Base-by-base conservation (phyloP, 2,329 filamentous ascomycete genomes). In the Mycosphaerella sp. region DNA sequence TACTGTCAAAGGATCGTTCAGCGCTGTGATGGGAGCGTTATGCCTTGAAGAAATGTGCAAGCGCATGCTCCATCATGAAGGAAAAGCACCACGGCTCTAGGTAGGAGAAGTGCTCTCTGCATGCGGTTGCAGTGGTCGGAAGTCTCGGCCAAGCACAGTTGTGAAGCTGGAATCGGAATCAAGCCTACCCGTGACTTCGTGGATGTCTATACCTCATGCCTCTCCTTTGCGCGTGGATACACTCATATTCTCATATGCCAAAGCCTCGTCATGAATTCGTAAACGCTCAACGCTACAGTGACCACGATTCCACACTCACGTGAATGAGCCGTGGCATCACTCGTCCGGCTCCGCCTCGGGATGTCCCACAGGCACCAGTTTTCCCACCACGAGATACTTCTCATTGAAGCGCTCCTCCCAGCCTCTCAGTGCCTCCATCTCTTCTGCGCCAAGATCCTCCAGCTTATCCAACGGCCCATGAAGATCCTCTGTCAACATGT, bases 321-420 rank as follows among this genome's bases (percentile, higher is more conserved):
- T 39, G 23, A 29, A 38, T n/a, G 39, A 36, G 23, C 17, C 29
- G 12, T 11, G 31, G n/a, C 21, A 29, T 43, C 47, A 46, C 55
- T 62, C 59, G 45, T 62, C 64, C 59, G 74, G 70, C 65, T 78
- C 74, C 2, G 72, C 74, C 59, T 79, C 76, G 6, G 81, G 75
- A 60, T 74, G 74, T 10, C 80, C 79, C 57, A 82, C 81, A 45
- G 83, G 76, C 51, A 96, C 87, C 66, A 98, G 73, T 73, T 83
- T 86, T 17, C 93, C 93, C 11, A 98, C 89, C n/a, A 97, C 83
- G 23, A 95, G 76, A 72, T 98, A 98, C 79, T 98, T 97, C 72
- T 92, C 87, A 57, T 80, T 74, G 71, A 98, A 98, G 61, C 90
- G 80, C 75, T 95, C 89, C 76, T 96, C 91, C 93, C 93, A 98